Percentiles rank a stretch among this genome's conserved stretches.
Conservation (phyloP, 2,329 filamentous ascomycete species). For the Beauveria asiatica region DNA sequence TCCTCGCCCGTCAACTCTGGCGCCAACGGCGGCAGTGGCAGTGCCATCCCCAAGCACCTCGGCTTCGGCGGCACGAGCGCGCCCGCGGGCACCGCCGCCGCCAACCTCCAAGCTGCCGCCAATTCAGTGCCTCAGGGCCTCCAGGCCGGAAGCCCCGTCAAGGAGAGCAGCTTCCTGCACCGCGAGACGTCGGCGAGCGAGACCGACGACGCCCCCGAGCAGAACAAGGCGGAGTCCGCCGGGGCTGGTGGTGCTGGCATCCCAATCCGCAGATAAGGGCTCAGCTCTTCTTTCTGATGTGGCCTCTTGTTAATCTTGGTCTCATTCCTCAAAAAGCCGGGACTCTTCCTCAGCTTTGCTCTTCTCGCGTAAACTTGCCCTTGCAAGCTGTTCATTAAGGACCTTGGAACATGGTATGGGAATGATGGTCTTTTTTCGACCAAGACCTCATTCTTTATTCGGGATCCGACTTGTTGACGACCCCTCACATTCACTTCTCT, state of each 20-base stretch:
- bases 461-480: background rate
- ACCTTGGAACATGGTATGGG: background rate
- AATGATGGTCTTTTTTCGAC: background rate
- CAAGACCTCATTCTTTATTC: background rate
- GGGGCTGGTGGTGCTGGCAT: constrained; percentile 28
- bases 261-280: constrained; percentile 52
- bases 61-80: constrained; percentile 30
- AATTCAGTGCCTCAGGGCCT: constrained; percentile 23
- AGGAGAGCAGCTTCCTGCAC: constrained; percentile 82
- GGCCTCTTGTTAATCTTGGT: background rate
- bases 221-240: background rate
- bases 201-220: constrained; percentile 13
- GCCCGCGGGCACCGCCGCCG: constrained; percentile 17
- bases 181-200: constrained; percentile 62
- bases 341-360: background rate
- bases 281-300: background rate
- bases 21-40: constrained; percentile 24
- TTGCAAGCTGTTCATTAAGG: background rate
- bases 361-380: background rate
- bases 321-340: background rate
- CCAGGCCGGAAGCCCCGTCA: constrained; percentile 71
- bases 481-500: background rate
- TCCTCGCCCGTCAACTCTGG: constrained; percentile 51
- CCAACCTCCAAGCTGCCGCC: constrained; percentile 12
- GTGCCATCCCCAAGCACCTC: constrained; percentile 9